phyloP scores from a whole-genome alignment of 345 rosid species.

The Excoecaria agallocha region DNA sequence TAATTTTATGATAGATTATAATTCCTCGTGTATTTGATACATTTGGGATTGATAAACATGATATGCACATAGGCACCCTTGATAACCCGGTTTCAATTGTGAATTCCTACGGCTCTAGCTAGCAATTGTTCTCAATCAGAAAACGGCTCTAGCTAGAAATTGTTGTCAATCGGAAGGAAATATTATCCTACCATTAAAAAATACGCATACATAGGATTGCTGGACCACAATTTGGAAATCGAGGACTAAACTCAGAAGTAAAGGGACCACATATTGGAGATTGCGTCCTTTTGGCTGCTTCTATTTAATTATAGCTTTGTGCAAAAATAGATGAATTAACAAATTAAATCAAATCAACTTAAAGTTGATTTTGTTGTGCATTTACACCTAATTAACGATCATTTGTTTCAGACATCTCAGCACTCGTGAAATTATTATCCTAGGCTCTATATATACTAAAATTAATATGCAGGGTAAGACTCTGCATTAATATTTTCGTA shows the following conservation, averaged over 20 bases:
- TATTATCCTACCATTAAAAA: too few species aligned
- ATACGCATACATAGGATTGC: too few species aligned
- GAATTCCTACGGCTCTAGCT: too few species aligned
- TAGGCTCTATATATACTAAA: not conserved
- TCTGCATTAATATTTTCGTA: not conserved
- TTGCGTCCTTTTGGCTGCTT: slow-evolving; percentile 11
- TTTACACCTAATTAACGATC: slow-evolving; percentile 28
- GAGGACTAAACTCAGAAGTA: slow-evolving; percentile 10
- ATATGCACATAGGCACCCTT: not conserved
- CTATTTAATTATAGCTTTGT: slow-evolving; percentile 2
- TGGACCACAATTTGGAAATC: not conserved
- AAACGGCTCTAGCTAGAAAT: too few species aligned
- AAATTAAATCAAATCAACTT: not conserved
- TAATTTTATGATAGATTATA: too few species aligned
- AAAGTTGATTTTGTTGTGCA: not conserved
- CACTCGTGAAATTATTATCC: slow-evolving; percentile 27
- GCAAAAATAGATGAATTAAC: not conserved
- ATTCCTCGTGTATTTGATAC: too few species aligned
- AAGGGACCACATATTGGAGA: slow-evolving; percentile 19
- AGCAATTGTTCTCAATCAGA: too few species aligned
- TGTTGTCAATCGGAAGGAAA: too few species aligned
- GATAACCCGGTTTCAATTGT: not conserved
- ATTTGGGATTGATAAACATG: too few species aligned
- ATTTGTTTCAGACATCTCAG: slow-evolving; percentile 19
- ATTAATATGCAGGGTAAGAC: not conserved